Conservation (phyloP, 371 early-diverging fungal genomes). For the Saksenaea vasiformis region DNA sequence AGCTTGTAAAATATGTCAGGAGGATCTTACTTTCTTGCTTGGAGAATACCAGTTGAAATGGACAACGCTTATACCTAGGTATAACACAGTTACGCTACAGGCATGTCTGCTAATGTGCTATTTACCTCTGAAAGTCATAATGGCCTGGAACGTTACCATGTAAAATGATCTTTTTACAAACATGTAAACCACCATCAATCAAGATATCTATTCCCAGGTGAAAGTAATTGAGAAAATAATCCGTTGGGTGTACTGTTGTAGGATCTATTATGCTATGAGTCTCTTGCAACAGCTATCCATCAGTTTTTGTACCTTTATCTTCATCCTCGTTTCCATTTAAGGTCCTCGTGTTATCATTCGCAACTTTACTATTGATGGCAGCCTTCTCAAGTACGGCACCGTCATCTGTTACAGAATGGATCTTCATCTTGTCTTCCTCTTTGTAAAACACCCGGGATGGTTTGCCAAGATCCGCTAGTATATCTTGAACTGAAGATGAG, state of each 20-base stretch:
- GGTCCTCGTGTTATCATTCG: constrained; percentile 10
- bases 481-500: constrained; percentile 65
- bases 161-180: constrained; percentile 72
- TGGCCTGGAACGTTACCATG: constrained; percentile 80
- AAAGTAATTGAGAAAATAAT: constrained; percentile 75
- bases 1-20: too few relatives aligned
- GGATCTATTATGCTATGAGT: background rate
- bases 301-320: constrained; percentile 26
- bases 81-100: background rate
- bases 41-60: constrained; percentile 47
- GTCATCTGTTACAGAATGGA: constrained; percentile 53
- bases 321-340: constrained; percentile 26
- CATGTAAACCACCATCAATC: constrained; percentile 69
- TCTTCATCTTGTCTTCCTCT: constrained; percentile 76
- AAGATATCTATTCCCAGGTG: constrained; percentile 74
- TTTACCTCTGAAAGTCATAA: constrained; percentile 70
- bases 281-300: background rate
- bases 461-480: constrained; percentile 69
- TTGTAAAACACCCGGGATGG: constrained; percentile 67
- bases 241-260: constrained; percentile 48
- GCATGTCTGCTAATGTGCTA: background rate
- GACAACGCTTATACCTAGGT: constrained; percentile 60
- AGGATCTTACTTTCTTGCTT: constrained; percentile 20
- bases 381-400: constrained; percentile 14
- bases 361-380: background rate